These are phyloP conservation scores for Nicotiana noctiflora DNA, from an alignment of 257 asterid genomes.

Conservation along the genomic window DNA sequence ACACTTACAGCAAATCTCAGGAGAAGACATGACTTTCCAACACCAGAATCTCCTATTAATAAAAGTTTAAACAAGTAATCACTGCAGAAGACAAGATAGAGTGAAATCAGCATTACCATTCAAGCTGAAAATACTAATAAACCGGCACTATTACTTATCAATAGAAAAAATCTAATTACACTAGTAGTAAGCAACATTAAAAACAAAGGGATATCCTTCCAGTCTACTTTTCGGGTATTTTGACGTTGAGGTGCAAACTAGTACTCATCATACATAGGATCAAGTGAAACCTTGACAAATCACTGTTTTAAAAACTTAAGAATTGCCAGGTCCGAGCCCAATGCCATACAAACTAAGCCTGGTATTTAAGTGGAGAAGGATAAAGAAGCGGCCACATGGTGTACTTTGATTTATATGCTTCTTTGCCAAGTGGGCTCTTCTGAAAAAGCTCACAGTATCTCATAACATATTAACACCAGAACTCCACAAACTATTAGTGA, in stretches of 20 bases:
- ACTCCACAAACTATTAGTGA: background rate
- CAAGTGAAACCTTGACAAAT: background rate
- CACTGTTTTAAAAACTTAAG: background rate
- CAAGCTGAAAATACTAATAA: background rate
- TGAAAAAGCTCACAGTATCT: background rate
- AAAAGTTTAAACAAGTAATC: constrained; percentile 82
- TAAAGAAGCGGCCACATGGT: background rate
- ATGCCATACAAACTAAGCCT: too few species aligned
- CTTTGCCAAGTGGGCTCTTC: background rate
- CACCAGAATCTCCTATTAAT: constrained; percentile 83
- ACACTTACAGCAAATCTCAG: constrained; percentile 74
- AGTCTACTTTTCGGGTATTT: background rate
- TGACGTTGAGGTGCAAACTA: background rate
- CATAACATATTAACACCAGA: background rate
- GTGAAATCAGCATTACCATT: background rate
- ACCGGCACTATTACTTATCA: background rate
- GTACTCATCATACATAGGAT: background rate
- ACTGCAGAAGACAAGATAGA: constrained; percentile 34
- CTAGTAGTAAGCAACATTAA: background rate
- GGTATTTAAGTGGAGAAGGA: too few species aligned
- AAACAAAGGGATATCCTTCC: background rate
- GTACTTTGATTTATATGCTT: background rate
- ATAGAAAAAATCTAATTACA: background rate
- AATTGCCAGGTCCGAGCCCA: background rate
- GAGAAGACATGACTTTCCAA: constrained; percentile 85